These are phyloP conservation scores for Myrmaecium sp. DNA, from an alignment of 2,329 filamentous ascomycete species.

Conservation along the genomic window DNA sequence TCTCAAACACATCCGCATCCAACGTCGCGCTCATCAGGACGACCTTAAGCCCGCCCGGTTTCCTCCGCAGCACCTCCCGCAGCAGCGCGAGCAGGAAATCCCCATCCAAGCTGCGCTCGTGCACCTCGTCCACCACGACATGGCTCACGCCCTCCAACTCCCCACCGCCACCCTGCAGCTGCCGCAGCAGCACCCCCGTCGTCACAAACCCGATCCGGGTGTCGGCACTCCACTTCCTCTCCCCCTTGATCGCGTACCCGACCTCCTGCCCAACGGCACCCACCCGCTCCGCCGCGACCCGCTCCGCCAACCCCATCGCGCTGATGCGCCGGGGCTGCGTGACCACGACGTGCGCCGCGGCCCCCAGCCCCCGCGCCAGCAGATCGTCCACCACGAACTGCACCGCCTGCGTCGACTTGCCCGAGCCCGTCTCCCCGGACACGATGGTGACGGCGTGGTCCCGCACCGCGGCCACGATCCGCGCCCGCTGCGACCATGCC, in stretches of 20 bases:
- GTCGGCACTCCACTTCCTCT: conserved; percentile 50
- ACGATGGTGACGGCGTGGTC: conserved; percentile 84
- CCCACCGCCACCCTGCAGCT: conserved; percentile 79
- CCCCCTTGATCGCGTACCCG: conserved; percentile 80
- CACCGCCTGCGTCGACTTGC: conserved; percentile 92
- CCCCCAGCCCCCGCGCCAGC: conserved; percentile 58
- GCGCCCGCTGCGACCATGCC: conserved; percentile 69
- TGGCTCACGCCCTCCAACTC: conserved; percentile 75
- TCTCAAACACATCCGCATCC: conserved; percentile 68
- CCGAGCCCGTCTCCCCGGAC: conserved; percentile 89
- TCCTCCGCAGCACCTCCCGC: conserved; percentile 61
- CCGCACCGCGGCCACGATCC: conserved; percentile 59
- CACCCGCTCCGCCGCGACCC: conserved; percentile 85
- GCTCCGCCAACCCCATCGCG: conserved; percentile 80
- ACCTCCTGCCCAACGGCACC: conserved; percentile 69
- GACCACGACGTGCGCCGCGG: conserved; percentile 75
- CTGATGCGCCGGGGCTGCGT: conserved; percentile 93
- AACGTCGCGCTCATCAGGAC: conserved; percentile 94
- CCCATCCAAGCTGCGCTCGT: conserved; percentile 86
- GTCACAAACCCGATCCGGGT: conserved; percentile 94
- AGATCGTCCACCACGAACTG: conserved; percentile 91
- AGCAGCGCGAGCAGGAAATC: conserved; percentile 84
- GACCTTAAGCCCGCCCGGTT: conserved; percentile 73
- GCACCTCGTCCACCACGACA: conserved; percentile 89
- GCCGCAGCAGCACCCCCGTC: conserved; percentile 76